Evolutionary conservation across 2,329 filamentous ascomycete species (phyloP), one percentile per base, ranked within the genome.

Genomic region (Sclerotinia nivalis): DNA sequence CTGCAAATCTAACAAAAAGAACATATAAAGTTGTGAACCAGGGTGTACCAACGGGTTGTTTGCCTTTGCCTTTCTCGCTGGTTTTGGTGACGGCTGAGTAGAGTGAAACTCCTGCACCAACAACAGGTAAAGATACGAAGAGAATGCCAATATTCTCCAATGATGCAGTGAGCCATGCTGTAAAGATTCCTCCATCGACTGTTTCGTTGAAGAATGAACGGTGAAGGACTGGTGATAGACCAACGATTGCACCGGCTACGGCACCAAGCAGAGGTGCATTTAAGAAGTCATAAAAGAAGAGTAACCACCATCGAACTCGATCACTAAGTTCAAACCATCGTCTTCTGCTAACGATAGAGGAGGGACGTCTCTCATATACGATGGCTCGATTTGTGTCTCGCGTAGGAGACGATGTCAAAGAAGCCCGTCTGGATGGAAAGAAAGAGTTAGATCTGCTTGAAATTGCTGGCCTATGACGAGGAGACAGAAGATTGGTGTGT

Each of bases 31-130:
- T 81, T 0, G 85, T 83, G 1, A 75, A 70, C 81, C 84, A 86
- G 0, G 86, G 85, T 8, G 88, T 79, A 2, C 75, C 73, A 43
- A 79, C 77, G 54, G 79, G 78, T 28, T 56, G 43, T 20, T 47
- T 61, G 0, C 52, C 56, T 22, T 69, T 58, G 0, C 49, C 62
- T 66, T 82, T 76, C 61, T 82, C 77, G 73, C 82, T 83, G 75
- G 83, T 82, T 70, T 80, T 80, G 69, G 81, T 77, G 72, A 87
- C 80, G 22, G 85, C 84, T 31, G 83, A 83, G 69, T 85, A 87
- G 1, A 91, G 82, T 72, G 88, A 89, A n/a, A 89, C 86, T 1
- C 89, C 89, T 0, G 89, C 88, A 0, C 91, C 84, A 22, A 91
- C 84, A 22, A 91, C 86, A 43, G 90, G 89, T 37, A 90, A 79